Percentiles rank a stretch among this genome's conserved stretches.
phyloP scores from a whole-genome alignment of 306 rosid genomes.

The Ormosia emarginata region DNA sequence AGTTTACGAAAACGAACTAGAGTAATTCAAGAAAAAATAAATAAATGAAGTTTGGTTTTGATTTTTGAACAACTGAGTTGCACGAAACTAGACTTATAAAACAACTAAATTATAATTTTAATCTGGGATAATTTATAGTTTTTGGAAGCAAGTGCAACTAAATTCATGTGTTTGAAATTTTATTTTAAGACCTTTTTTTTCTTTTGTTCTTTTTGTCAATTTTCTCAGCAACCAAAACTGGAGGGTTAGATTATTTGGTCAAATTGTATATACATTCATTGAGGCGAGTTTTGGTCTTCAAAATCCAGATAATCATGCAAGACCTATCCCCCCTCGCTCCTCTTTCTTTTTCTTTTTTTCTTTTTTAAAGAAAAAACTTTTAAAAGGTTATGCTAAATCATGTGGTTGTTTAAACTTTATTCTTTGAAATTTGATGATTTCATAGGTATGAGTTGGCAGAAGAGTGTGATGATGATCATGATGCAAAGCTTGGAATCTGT shows the following conservation, averaged over 20 bases:
- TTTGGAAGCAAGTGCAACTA: slow-evolving; percentile 4
- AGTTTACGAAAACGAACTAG: neutral
- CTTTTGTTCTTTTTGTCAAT: slow-evolving; percentile 28
- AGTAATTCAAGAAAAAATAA: neutral
- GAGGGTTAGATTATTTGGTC: slow-evolving; percentile 41
- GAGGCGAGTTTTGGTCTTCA: slow-evolving; percentile 38
- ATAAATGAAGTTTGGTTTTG: too few species aligned
- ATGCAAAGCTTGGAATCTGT: slow-evolving; percentile 55
- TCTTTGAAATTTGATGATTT: slow-evolving; percentile 17
- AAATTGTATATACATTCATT: slow-evolving; percentile 36
- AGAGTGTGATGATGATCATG: slow-evolving; percentile 95
- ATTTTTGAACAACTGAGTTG: too few species aligned
- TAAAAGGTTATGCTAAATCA: neutral
- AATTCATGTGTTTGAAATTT: slow-evolving; percentile 13
- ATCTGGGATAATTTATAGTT: slow-evolving; percentile 5
- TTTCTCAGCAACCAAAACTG: slow-evolving; percentile 53
- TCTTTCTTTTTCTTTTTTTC: neutral
- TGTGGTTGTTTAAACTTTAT: slow-evolving; percentile 5
- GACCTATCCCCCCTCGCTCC: neutral
- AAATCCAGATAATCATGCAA: neutral
- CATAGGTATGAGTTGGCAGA: slow-evolving; percentile 55
- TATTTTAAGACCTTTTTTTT: neutral
- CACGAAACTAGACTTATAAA: too few species aligned
- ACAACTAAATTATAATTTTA: too few species aligned
- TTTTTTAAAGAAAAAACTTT: neutral